Evolutionary conservation across 2,329 filamentous ascomycete genomes (phyloP), one percentile per base, ranked within the genome.

Genomic region (Aspergillus puulaauensis): DNA sequence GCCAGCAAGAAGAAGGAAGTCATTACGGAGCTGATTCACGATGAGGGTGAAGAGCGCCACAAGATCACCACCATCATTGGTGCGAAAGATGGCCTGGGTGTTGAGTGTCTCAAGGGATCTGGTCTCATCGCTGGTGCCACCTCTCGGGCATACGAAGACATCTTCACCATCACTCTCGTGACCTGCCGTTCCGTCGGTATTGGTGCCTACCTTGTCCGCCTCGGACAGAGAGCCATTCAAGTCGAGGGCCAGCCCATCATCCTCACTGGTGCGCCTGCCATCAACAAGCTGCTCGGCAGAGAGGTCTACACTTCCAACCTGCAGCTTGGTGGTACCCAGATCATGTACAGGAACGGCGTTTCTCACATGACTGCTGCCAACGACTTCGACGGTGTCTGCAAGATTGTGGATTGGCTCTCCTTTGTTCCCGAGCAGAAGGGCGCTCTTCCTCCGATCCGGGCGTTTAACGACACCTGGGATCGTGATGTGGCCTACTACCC

Each of bases 301-400:
- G 95, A 99, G 78, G 93, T 99, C 31, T 99, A 99, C 82, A 97
- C 95, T 23, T 98, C 95, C 60, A 99, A 99, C 84, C 80, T 99
- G 72, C 95, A 99, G 82, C 91, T 99, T 64, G 95, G 95, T 87
- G 95, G 95, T 68, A 99, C 95, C n/a, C 95, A 99, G 79, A 99
- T 99, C 84, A 99, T 99, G 95, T 98, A 99, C 86, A 93, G 91
- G 81, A 99, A 99, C 75, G 95, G 95, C 86, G 95, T 99, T 43
- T 98, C 95, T 21, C 95, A 99, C 82, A 93, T 98, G 90, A 97
- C 93, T 66, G 95, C 95, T 70, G 90, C 89, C 67, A 93, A 99
- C 71, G 95, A 99, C 80, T 98, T 99, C 69, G 93, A 93, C 70
- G 95, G 95, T 85, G 90, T 99, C 21, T 92, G 90, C 70, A 96